Evolutionary conservation across 2,329 filamentous ascomycete species (phyloP).

Genomic region (Penicillium olsonii): DNA sequence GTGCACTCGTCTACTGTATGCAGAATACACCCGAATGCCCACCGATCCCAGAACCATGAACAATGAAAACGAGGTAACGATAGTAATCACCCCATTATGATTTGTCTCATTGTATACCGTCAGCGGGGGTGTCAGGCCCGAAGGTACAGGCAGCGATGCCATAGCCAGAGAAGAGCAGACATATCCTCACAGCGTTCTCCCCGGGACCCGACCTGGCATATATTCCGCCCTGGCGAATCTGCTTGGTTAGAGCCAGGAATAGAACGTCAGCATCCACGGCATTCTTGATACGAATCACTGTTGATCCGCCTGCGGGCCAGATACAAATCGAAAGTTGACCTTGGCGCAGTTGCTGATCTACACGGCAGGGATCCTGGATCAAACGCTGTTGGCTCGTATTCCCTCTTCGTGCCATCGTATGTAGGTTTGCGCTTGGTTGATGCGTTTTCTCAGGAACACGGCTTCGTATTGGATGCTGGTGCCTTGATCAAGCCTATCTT

Average conservation of each 20-base stretch:
- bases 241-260: neutral
- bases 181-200: neutral
- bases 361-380: neutral
- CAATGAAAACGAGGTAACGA: conserved; percentile 42
- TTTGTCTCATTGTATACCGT: conserved; percentile 39
- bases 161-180: conserved; percentile 4
- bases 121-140: conserved; percentile 35
- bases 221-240: neutral
- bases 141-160: conserved; percentile 9
- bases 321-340: neutral
- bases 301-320: neutral
- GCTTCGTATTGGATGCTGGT: neutral
- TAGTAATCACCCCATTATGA: conserved; percentile 44
- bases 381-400: neutral
- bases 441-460: neutral
- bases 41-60: conserved; percentile 43
- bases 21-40: conserved; percentile 43
- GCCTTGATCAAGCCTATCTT: too few relatives aligned
- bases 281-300: neutral
- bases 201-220: neutral
- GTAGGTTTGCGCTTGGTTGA: neutral
- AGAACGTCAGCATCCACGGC: neutral
- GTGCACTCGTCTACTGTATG: conserved; percentile 31
- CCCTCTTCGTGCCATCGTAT: neutral
- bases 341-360: neutral